A percentile compares a stretch with the other conserved stretches of the same genome.
Evolutionary conservation across 129 eudicot species (phyloP).

Genomic region (Escallonia rubra): DNA sequence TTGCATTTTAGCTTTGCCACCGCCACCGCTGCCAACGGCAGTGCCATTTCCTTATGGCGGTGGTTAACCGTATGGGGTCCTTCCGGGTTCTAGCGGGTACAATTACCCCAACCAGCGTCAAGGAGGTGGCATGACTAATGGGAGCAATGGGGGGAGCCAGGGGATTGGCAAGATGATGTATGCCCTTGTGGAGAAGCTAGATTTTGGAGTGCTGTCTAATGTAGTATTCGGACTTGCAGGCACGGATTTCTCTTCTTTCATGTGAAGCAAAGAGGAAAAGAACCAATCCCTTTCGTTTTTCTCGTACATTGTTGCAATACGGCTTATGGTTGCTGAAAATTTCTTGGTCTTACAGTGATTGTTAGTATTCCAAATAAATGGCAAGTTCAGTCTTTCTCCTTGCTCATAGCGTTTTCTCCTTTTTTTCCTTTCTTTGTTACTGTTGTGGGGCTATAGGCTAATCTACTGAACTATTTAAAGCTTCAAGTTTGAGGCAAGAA

Average conservation of each 20-base stretch:
- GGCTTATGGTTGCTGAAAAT: too few relatives aligned
- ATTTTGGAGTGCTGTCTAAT: conserved; percentile 21
- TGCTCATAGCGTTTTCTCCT: too few relatives aligned
- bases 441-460: too few relatives aligned
- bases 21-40: background rate
- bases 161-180: conserved; percentile 14
- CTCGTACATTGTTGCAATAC: too few relatives aligned
- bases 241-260: conserved; percentile 8
- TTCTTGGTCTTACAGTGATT: too few relatives aligned
- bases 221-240: conserved; percentile 12
- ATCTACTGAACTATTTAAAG: too few relatives aligned
- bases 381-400: too few relatives aligned
- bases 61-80: background rate
- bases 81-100: background rate
- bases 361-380: too few relatives aligned
- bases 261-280: background rate
- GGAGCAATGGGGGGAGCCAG: background rate
- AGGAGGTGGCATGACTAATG: background rate
- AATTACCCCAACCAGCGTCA: background rate
- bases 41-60: background rate
- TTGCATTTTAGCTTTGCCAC: conserved; percentile 8
- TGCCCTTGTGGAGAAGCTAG: conserved; percentile 23
- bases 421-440: too few relatives aligned
- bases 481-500: too few relatives aligned
- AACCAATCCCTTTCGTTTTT: too few relatives aligned